phyloP scores from a whole-genome alignment of 371 early-diverging fungal species.

The Rhizopus delemar region DNA sequence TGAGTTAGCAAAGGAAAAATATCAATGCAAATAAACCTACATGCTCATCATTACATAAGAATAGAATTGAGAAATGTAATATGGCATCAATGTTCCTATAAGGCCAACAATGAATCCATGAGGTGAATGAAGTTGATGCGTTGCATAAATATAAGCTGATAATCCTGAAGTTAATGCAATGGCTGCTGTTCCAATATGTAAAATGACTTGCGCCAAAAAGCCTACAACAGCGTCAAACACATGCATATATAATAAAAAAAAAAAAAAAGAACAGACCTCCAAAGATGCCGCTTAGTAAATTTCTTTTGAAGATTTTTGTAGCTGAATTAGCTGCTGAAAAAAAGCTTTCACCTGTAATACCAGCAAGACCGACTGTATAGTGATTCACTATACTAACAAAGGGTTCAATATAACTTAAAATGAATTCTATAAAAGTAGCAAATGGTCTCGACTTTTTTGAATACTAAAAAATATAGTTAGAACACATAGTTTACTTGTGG shows the following conservation, averaged over 20 bases:
- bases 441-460: slow-evolving; percentile 18
- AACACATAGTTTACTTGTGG: no score
- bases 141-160: slow-evolving; percentile 66
- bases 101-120: slow-evolving; percentile 73
- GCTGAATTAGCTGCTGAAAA: slow-evolving; percentile 60
- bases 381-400: slow-evolving; percentile 65
- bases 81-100: slow-evolving; percentile 64
- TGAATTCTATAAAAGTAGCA: slow-evolving; percentile 18
- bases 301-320: slow-evolving; percentile 74
- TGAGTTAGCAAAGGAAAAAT: background rate
- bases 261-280: slow-evolving; percentile 38
- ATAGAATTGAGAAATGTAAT: slow-evolving; percentile 68
- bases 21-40: slow-evolving; percentile 47
- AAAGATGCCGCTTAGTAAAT: slow-evolving; percentile 67
- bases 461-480: slow-evolving; percentile 17
- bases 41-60: slow-evolving; percentile 75
- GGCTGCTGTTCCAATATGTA: slow-evolving; percentile 56
- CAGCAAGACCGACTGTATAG: slow-evolving; percentile 71
- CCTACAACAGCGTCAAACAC: slow-evolving; percentile 30
- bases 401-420: slow-evolving; percentile 44
- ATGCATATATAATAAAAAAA: no score
- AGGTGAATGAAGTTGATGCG: slow-evolving; percentile 61
- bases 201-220: slow-evolving; percentile 53
- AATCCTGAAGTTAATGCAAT: slow-evolving; percentile 63
- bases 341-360: slow-evolving; percentile 71